Evolutionary conservation across 73 alveolate genomes (phyloP).

Genomic region (Durusdinium trenchii): DNA sequence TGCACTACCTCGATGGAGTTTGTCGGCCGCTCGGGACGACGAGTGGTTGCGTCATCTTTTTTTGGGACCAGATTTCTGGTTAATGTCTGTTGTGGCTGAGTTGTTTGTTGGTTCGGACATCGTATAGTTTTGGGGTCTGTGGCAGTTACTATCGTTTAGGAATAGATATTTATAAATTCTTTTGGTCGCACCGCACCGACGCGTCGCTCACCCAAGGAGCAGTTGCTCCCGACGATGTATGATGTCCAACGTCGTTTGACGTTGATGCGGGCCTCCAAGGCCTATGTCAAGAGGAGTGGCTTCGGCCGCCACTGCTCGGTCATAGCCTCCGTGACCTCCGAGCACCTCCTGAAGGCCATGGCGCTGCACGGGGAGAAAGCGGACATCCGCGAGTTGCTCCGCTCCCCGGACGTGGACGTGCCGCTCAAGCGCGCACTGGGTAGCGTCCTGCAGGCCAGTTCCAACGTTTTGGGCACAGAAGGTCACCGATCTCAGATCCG

Average conservation of each 20-base stretch:
- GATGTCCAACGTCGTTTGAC: not conserved
- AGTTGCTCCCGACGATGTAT: not conserved
- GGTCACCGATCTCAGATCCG: constrained; percentile 22
- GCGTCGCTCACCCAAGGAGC: not conserved
- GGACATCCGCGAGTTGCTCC: not conserved
- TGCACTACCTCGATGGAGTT: constrained; percentile 10
- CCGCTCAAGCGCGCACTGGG: constrained; percentile 8
- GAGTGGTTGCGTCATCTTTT: not conserved
- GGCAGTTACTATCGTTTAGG: too few species aligned
- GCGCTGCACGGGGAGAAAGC: constrained; percentile 55
- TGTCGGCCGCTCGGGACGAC: not conserved
- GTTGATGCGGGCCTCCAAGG: not conserved
- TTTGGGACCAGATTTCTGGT: not conserved
- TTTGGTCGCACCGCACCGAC: not conserved
- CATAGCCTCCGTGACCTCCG: constrained; percentile 11
- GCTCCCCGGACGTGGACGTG: not conserved
- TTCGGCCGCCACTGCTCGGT: not conserved
- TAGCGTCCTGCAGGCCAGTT: not conserved
- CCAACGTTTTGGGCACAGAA: constrained; percentile 37
- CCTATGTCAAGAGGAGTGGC: constrained; percentile 20
- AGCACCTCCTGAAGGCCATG: constrained; percentile 36
- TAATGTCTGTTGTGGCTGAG: too few species aligned
- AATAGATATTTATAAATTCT: not conserved
- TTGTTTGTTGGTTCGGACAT: too few species aligned
- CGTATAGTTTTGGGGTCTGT: too few species aligned